These are phyloP conservation scores for Ambispora gerdemannii DNA, from an alignment of 192 early-diverging fungal genomes.

Conservation along the genomic window DNA sequence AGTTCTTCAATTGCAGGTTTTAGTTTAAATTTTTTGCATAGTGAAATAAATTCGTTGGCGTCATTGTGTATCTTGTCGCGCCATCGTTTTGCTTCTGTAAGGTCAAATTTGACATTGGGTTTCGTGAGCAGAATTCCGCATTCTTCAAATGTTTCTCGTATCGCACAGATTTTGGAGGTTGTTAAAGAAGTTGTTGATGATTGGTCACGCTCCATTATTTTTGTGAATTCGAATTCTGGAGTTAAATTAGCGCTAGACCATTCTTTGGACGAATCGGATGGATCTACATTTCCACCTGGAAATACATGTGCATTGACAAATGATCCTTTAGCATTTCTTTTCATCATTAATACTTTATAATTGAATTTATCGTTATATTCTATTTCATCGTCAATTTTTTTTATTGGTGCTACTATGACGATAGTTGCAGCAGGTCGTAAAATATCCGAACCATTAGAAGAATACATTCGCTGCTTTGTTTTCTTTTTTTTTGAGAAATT, in stretches of 20 bases:
- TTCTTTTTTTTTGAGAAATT: too few relatives aligned
- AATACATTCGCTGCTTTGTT: too few relatives aligned
- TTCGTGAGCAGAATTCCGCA: slow-evolving; percentile 62
- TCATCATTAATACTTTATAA: not conserved
- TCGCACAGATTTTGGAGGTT: slow-evolving; percentile 58
- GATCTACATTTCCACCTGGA: slow-evolving; percentile 42
- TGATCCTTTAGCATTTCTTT: slow-evolving; percentile 43
- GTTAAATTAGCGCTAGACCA: slow-evolving; percentile 32
- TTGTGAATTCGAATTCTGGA: not conserved
- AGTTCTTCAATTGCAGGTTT: slow-evolving; percentile 47
- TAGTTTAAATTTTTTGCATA: slow-evolving; percentile 46
- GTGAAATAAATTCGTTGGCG: slow-evolving; percentile 45
- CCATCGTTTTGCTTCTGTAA: slow-evolving; percentile 41
- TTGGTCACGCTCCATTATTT: not conserved
- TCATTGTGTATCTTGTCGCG: slow-evolving; percentile 49
- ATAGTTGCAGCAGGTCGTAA: too few relatives aligned
- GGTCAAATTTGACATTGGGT: slow-evolving; percentile 29
- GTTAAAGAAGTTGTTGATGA: slow-evolving; percentile 23
- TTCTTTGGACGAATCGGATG: slow-evolving; percentile 37
- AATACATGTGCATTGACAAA: slow-evolving; percentile 52
- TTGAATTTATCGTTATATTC: slow-evolving; percentile 6
- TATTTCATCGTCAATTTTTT: too few relatives aligned
- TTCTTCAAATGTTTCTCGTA: slow-evolving; percentile 83
- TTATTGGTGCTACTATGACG: too few relatives aligned
- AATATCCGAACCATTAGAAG: too few relatives aligned